Base-by-base conservation (phyloP, 768 basidiomycete species). In the Hemileccinum impolitum region DNA sequence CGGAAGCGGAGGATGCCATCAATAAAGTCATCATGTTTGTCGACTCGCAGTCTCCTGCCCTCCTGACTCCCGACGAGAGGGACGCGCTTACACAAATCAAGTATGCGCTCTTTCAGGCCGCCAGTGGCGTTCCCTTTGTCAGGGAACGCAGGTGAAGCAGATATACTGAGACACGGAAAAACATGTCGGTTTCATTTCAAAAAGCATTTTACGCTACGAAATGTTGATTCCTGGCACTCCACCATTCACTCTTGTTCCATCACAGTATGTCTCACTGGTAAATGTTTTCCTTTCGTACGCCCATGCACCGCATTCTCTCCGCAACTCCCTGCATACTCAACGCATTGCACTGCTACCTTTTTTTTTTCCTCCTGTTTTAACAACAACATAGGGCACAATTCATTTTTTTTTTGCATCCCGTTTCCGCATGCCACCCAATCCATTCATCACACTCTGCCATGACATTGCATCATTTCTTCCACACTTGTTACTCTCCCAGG, bases 11-110 rank as follows among this genome's bases (percentile, higher is more conserved):
- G 43, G 73, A 74, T 10, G 76, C 80, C 21, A 63, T 84, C 45
- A 74, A 79, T 60, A 78, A 69, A 53, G 69, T 85, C 48, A 72
- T 84, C 53, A 38, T 66, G 12, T 85, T 75, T 52, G 61, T 84
- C 52, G 78, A 83, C 60, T 65, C 70, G 28, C 70, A 69, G 41
- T 55, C 60, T 35, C 62, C 62, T 9, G 39, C 57, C 18, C 52
- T 71, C 7, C 50, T 74, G 53, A 63, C 60, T 34, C 43, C 47
- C 8, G 65, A 59, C 43, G 76, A 76, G 56, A 73, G 72, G 39
- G 63, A 63, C 43, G 61, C 61, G 23, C 76, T 84, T 37, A 53
- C 63, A 17, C 69, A 73, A 40, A 70, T 84, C 57, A 82, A 81
- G 64, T 70, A 65, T 44, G 75, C 74, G 17, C 69, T 84, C 48